phyloP scores from a whole-genome alignment of 345 rosid species.

The Aquilaria malaccensis region DNA sequence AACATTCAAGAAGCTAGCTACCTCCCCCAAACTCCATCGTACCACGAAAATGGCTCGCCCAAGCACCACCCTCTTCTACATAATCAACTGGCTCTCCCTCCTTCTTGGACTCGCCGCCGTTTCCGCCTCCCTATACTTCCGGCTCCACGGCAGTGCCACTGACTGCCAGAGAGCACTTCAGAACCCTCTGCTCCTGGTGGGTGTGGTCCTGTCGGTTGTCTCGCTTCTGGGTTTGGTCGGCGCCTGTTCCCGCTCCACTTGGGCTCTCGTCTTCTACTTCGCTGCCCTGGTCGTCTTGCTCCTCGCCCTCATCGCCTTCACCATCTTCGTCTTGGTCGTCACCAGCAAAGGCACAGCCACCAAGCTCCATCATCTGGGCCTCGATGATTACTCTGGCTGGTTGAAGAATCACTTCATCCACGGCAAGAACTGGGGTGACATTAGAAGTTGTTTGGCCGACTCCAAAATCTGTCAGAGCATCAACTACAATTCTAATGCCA shows the following conservation, averaged over 20 bases:
- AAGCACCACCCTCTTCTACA: conserved; percentile 10
- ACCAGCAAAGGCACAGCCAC: conserved; percentile 2
- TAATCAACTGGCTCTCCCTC: conserved; percentile 15
- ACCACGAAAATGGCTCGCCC: conserved; percentile 14
- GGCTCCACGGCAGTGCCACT: not conserved
- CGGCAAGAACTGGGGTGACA: conserved; percentile 21
- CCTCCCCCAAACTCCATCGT: not conserved
- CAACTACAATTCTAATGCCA: not conserved
- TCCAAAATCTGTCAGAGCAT: conserved; percentile 17
- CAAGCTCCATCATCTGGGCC: too few relatives aligned
- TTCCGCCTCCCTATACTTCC: conserved; percentile 8
- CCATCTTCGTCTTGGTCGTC: not conserved
- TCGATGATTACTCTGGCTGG: conserved; percentile 12
- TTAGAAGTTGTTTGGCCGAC: conserved; percentile 25
- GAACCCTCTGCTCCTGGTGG: conserved; percentile 11
- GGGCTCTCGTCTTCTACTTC: conserved; percentile 11
- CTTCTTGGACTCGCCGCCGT: conserved; percentile 15
- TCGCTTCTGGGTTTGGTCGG: conserved; percentile 23
- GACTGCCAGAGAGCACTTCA: conserved; percentile 11
- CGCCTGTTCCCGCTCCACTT: conserved; percentile 1
- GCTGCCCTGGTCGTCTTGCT: conserved; percentile 9
- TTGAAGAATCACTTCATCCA: conserved; percentile 17
- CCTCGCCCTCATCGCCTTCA: conserved; percentile 6
- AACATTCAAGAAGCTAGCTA: too few relatives aligned
- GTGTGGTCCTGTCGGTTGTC: conserved; percentile 5